A percentile compares a stretch with the other conserved stretches of the same genome.
These are phyloP conservation scores for Kodamaea nitidulidarum DNA, from an alignment of 805 yeast species.

Conservation along the genomic window DNA sequence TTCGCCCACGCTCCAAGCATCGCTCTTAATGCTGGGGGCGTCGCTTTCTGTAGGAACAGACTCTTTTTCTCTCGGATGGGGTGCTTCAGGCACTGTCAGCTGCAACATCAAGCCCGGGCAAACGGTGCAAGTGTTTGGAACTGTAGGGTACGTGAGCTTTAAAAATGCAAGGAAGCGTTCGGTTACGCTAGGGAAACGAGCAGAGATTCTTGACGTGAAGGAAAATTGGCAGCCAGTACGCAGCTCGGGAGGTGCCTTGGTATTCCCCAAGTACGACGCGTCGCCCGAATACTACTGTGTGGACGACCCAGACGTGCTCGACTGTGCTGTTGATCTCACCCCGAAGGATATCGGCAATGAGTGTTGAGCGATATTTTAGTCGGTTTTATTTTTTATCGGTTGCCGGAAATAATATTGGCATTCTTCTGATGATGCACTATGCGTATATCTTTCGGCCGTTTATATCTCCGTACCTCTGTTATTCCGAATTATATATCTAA, in stretches of 20 bases:
- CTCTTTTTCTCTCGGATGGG: neutral
- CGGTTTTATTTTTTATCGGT: no score
- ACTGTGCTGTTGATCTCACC: conserved; percentile 7
- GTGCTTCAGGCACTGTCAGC: conserved; percentile 13
- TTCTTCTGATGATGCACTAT: no score
- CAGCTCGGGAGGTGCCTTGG: conserved; percentile 3
- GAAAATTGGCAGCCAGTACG: neutral
- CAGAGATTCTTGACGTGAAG: neutral
- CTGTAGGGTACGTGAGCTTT: conserved; percentile 12
- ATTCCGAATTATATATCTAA: no score
- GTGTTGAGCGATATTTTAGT: no score
- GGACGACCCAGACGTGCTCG: conserved; percentile 9
- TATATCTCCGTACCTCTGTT: neutral
- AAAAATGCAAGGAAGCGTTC: conserved; percentile 13
- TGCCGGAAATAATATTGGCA: no score
- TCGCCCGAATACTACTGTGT: conserved; percentile 17
- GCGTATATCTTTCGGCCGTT: neutral
- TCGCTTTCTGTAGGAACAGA: neutral
- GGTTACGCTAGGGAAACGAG: conserved; percentile 7
- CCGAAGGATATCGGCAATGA: no score
- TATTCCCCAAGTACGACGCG: conserved; percentile 13
- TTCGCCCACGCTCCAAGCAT: conserved; percentile 1
- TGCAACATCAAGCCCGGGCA: conserved; percentile 17
- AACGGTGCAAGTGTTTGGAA: conserved; percentile 18
- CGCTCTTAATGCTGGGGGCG: conserved; percentile 4